Percentiles rank a stretch among this genome's conserved stretches.
Evolutionary conservation across 2,329 filamentous ascomycete genomes (phyloP).

Genomic region (Salinomyces thailandicus): DNA sequence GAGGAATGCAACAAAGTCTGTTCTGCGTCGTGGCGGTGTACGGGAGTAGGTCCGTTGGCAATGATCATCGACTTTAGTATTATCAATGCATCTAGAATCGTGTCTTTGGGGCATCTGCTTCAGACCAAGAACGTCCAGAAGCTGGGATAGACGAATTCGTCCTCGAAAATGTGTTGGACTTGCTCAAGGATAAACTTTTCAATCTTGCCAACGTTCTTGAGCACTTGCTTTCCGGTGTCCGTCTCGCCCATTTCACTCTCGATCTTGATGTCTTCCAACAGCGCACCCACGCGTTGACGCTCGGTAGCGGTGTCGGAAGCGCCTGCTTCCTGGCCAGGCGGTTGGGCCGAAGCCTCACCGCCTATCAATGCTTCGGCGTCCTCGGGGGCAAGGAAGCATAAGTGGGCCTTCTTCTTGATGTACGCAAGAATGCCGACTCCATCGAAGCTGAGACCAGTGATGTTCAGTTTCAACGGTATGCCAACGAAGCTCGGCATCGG

Average conservation of each 20-base stretch:
- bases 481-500: conserved; percentile 97
- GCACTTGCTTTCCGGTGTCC: conserved; percentile 80
- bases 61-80: too few relatives aligned
- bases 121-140: conserved; percentile 95
- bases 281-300: conserved; percentile 44
- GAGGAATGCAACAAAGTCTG: neutral
- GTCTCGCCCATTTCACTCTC: conserved; percentile 96
- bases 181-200: conserved; percentile 96
- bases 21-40: too few relatives aligned
- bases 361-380: conserved; percentile 64
- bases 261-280: conserved; percentile 86
- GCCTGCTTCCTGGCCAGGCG: conserved; percentile 19
- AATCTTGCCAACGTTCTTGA: conserved; percentile 98
- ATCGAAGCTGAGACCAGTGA: conserved; percentile 90
- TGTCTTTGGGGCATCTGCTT: conserved; percentile 8
- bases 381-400: conserved; percentile 88
- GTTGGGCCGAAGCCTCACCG: conserved; percentile 26
- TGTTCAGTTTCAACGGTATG: conserved; percentile 86
- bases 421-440: conserved; percentile 86
- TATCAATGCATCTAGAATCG: too few relatives aligned
- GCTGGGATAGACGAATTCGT: conserved; percentile 96
- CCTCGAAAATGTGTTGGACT: conserved; percentile 92
- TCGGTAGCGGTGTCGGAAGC: conserved; percentile 2
- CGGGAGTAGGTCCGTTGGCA: too few relatives aligned
- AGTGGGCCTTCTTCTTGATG: conserved; percentile 79